Percentiles rank a stretch among this genome's conserved stretches.
Evolutionary conservation across 345 rosid genomes (phyloP).

Genomic region (Salix koriyanagi): DNA sequence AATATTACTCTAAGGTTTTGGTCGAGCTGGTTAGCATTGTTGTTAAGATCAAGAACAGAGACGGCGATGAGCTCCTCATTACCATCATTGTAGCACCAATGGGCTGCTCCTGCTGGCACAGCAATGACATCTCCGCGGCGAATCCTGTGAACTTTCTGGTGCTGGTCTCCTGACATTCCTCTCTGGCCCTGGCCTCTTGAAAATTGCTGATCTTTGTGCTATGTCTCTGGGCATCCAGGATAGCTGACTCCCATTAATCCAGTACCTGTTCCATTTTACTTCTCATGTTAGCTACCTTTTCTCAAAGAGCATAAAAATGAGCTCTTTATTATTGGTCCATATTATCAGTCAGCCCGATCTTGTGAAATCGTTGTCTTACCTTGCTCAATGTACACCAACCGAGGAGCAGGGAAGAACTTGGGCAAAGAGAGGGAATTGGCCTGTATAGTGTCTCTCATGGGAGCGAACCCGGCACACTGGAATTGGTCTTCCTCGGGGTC

Average conservation of each 20-base stretch:
- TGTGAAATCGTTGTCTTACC: constrained; percentile 1
- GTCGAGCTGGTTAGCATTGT: constrained; percentile 34
- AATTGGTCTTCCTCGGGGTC: constrained; percentile 31
- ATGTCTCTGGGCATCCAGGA: constrained; percentile 35
- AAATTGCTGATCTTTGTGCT: constrained; percentile 13
- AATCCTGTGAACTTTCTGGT: constrained; percentile 34
- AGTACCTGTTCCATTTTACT: constrained; percentile 6
- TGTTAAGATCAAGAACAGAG: constrained; percentile 23
- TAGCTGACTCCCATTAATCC: constrained; percentile 24
- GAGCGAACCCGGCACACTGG: constrained; percentile 32
- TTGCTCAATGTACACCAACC: constrained; percentile 20
- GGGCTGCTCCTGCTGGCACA: constrained; percentile 25
- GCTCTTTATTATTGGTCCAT: background rate
- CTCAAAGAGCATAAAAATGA: background rate
- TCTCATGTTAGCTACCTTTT: background rate
- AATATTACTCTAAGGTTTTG: background rate
- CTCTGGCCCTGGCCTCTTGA: background rate
- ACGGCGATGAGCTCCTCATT: constrained; percentile 28
- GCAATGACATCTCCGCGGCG: constrained; percentile 34
- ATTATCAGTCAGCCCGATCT: background rate
- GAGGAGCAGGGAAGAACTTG: constrained; percentile 27
- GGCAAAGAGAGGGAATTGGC: constrained; percentile 32
- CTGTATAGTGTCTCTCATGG: constrained; percentile 11
- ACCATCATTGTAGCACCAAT: constrained; percentile 40
- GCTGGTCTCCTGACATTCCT: constrained; percentile 20